phyloP scores from a whole-genome alignment of 371 early-diverging fungal genomes.

The Gilbertella persicaria region DNA sequence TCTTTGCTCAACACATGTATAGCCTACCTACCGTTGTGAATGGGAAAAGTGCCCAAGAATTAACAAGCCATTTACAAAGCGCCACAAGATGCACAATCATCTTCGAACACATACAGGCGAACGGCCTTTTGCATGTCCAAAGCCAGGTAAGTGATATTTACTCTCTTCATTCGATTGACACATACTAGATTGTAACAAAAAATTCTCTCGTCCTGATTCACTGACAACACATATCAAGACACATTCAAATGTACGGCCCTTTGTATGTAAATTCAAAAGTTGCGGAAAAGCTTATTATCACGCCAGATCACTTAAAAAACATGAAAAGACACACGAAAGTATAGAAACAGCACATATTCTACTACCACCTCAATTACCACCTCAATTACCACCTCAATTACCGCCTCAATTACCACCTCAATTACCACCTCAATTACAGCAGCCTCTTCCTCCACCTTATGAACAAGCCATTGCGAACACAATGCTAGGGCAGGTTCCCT shows the following conservation, averaged over 20 bases:
- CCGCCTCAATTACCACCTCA: too few relatives aligned
- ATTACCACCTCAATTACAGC: too few relatives aligned
- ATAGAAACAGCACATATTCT: neutral
- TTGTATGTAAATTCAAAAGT: slow-evolving; percentile 46
- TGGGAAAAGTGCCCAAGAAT: slow-evolving; percentile 80
- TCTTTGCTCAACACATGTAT: neutral
- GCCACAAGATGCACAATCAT: slow-evolving; percentile 87
- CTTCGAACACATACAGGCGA: slow-evolving; percentile 86
- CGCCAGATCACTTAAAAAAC: slow-evolving; percentile 67
- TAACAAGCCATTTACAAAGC: slow-evolving; percentile 79
- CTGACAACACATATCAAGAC: slow-evolving; percentile 80
- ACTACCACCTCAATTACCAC: neutral
- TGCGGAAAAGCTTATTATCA: slow-evolving; percentile 72
- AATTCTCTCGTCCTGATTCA: slow-evolving; percentile 79
- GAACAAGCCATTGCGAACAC: too few relatives aligned
- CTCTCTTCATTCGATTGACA: slow-evolving; percentile 3
- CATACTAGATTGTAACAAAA: slow-evolving; percentile 63
- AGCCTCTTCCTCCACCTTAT: too few relatives aligned
- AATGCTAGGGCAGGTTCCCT: too few relatives aligned
- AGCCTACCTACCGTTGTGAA: slow-evolving; percentile 70
- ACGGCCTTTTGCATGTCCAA: slow-evolving; percentile 56
- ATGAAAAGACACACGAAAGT: slow-evolving; percentile 46
- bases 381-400: too few relatives aligned
- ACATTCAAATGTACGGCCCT: slow-evolving; percentile 67
- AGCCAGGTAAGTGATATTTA: slow-evolving; percentile 23